Percentiles rank a stretch among this genome's conserved stretches.
Evolutionary conservation across 805 yeast species (phyloP).

Genomic region (Danielia oregonensis): DNA sequence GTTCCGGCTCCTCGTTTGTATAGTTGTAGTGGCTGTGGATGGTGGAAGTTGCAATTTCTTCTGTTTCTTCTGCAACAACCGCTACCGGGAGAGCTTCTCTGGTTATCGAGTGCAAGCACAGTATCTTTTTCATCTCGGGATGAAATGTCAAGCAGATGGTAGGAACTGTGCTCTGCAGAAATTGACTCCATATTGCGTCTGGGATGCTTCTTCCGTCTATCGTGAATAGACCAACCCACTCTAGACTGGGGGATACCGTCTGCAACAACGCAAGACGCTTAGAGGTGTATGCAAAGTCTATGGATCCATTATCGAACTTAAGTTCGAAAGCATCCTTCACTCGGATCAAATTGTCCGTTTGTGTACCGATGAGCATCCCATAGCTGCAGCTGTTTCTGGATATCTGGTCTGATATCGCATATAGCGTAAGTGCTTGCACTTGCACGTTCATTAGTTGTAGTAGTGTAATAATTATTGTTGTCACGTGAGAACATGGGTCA

Average conservation of each 20-base stretch:
- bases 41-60: constrained; percentile 31
- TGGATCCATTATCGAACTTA: constrained; percentile 9
- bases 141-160: too few relatives aligned
- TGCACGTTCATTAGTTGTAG: background rate
- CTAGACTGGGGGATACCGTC: constrained; percentile 25
- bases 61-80: constrained; percentile 27
- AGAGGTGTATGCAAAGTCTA: constrained; percentile 24
- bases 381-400: constrained; percentile 18
- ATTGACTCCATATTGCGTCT: constrained; percentile 12
- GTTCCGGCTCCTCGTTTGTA: constrained; percentile 10
- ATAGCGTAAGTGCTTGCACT: constrained; percentile 24
- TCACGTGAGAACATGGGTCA: too few relatives aligned
- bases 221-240: constrained; percentile 30
- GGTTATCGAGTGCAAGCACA: too few relatives aligned
- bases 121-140: too few relatives aligned
- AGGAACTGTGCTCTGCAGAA: too few relatives aligned
- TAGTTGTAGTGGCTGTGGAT: constrained; percentile 26
- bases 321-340: constrained; percentile 30
- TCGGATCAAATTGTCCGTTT: constrained; percentile 8
- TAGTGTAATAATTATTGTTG: background rate
- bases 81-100: constrained; percentile 10
- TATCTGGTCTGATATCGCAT: constrained; percentile 28
- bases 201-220: constrained; percentile 7
- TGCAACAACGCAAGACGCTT: constrained; percentile 26
- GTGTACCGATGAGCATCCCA: constrained; percentile 30